Conservation (phyloP, 352 stramenopile species). For the Saprolegnia parasitica region DNA sequence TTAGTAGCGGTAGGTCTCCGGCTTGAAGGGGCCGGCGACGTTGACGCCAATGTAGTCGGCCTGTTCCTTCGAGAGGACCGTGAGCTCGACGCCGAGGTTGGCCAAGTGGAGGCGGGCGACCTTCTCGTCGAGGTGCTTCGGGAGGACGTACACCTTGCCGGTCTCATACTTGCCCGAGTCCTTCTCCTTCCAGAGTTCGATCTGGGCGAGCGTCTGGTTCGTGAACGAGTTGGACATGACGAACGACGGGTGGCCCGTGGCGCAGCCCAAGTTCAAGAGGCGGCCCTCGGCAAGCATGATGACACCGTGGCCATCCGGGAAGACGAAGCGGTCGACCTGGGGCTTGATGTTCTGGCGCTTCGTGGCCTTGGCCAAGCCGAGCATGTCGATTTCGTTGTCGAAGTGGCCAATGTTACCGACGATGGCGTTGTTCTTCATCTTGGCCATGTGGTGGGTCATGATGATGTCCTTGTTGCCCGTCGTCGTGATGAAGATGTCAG, state of each 20-base stretch:
- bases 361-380: slow-evolving; percentile 79
- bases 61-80: slow-evolving; percentile 92
- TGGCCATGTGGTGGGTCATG: slow-evolving; percentile 93
- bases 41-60: slow-evolving; percentile 97
- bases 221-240: slow-evolving; percentile 99
- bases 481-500: slow-evolving; percentile 99
- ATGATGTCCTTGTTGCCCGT: slow-evolving; percentile 99
- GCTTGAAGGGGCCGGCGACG: slow-evolving; percentile 94
- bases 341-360: slow-evolving; percentile 99
- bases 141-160: slow-evolving; percentile 97
- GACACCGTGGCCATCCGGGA: slow-evolving; percentile 92
- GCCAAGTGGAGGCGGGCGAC: slow-evolving; percentile 95
- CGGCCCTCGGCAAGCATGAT: slow-evolving; percentile 97
- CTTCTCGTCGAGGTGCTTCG: slow-evolving; percentile 98
- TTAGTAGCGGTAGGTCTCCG: slow-evolving; percentile 98
- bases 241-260: slow-evolving; percentile 98
- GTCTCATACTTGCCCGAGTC: slow-evolving; percentile 93
- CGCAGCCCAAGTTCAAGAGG: slow-evolving; percentile 98
- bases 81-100: slow-evolving; percentile 95
- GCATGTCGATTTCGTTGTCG: slow-evolving; percentile 99
- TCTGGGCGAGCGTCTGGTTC: slow-evolving; percentile 98
- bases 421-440: slow-evolving; percentile 99
- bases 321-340: slow-evolving; percentile 98
- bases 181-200: slow-evolving; percentile 97
- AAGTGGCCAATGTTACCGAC: slow-evolving; percentile 99